Evolutionary conservation across 305 asterid species (phyloP), one percentile per base, ranked within the genome.

Genomic region (Fraxinus floribunda): DNA sequence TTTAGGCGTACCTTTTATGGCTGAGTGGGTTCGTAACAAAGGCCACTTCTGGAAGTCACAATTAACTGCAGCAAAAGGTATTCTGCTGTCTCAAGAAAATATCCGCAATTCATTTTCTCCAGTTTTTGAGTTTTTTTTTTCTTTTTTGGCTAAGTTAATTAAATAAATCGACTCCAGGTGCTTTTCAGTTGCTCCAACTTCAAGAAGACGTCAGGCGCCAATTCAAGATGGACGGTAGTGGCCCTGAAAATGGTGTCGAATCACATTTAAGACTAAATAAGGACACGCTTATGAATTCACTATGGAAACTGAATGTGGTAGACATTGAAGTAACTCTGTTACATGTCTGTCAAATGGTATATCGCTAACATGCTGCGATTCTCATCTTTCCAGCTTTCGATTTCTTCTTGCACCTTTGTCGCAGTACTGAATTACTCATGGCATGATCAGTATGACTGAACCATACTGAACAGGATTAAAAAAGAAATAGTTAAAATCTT

Each of bases 321-420:
- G 97, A 95, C 85, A 89, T 94, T 78, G 98, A 95, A 89, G 89
- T 93, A 15, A 95, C 97, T 82, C 92, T 94, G 57, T 82, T 91
- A 7, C 98, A 93, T 79, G 98, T 95, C 20, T 95, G 97, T 81
- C 99, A 94, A 89, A 89, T 93, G 97, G 99, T 94, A 86, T 88
- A 44, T 41, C 34, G 66, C 38, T 52, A 15, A 46, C 22, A 24
- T 22, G 22, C 26, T 18, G 36, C 46, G 1, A 30, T 71, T 66
- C 73, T 64, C 73, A 64, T 9, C 32, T 64, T 64, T 64, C 29
- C 73, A 22, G 73, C 66, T n/a, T 55, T 64, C 7, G n/a, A 64
- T 4, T 64, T 64, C 13, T 11, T 11, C 35, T 66, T 24, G 35
- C 35, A 66, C n/a, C 44, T 71, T 20, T 30, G 22, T 71, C 5